Evolutionary conservation across 768 basidiomycete genomes (phyloP).

Genomic region (Gyrodon lividus): DNA sequence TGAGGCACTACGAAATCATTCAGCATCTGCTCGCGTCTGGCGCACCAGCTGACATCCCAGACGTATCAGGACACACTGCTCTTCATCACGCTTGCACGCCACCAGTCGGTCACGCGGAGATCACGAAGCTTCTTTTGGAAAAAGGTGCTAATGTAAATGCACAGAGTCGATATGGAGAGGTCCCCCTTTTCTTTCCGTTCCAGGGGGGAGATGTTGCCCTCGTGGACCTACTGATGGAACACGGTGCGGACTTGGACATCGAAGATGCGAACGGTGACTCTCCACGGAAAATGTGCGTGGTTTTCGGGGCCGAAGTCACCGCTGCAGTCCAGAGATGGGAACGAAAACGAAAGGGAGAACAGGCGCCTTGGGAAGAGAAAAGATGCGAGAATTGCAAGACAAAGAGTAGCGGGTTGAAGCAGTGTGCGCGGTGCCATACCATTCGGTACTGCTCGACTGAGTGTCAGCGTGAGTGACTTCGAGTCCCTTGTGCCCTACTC

Average conservation of each 20-base stretch:
- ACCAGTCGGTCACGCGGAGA: constrained; percentile 21
- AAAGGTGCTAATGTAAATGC: constrained; percentile 49
- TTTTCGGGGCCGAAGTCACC: constrained; percentile 43
- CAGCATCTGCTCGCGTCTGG: constrained; percentile 42
- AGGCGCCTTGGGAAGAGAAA: constrained; percentile 42
- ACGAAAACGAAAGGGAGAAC: constrained; percentile 43
- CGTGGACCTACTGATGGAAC: constrained; percentile 49
- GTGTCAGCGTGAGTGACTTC: constrained; percentile 48
- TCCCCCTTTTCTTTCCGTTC: constrained; percentile 38
- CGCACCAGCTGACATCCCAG: constrained; percentile 39
- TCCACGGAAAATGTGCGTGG: constrained; percentile 30
- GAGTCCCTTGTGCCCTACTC: not conserved
- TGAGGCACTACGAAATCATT: constrained; percentile 37
- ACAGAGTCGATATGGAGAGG: constrained; percentile 48
- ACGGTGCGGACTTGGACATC: constrained; percentile 44
- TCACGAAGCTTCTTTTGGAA: constrained; percentile 41
- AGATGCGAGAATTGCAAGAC: constrained; percentile 41
- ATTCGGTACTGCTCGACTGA: constrained; percentile 52
- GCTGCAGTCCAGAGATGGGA: constrained; percentile 48
- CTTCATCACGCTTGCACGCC: constrained; percentile 45
- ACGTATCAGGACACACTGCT: constrained; percentile 50
- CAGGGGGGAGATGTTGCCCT: constrained; percentile 31
- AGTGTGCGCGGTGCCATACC: constrained; percentile 44
- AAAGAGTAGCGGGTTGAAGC: constrained; percentile 35
- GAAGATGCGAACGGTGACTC: constrained; percentile 39